Conservation (phyloP, 441 rosid genomes). For the Pelargonium citronellum region DNA sequence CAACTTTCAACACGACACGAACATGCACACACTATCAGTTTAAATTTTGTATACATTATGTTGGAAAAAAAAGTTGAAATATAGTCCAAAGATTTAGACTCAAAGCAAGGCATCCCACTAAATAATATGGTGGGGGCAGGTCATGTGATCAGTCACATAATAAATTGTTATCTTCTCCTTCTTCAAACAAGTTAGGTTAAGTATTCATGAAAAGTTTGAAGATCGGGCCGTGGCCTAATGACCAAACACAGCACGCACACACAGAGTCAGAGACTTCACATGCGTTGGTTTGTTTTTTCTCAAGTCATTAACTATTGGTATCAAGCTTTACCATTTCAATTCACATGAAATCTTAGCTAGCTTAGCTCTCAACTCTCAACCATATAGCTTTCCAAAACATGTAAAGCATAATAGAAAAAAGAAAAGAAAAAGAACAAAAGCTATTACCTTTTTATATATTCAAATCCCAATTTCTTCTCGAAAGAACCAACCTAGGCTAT, state of each 20-base stretch:
- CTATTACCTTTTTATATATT: neutral
- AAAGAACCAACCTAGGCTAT: too few relatives aligned
- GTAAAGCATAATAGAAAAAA: neutral
- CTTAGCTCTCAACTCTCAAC: neutral
- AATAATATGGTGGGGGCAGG: neutral
- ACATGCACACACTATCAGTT: too few relatives aligned
- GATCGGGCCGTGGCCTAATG: neutral
- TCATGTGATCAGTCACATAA: neutral
- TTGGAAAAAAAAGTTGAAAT: too few relatives aligned
- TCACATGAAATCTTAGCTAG: neutral
- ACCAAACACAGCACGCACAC: neutral
- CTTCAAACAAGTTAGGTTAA: neutral
- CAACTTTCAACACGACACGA: too few relatives aligned
- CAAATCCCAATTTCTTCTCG: neutral
- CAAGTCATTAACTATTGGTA: neutral
- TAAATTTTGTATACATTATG: too few relatives aligned
- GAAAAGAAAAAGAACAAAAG: neutral
- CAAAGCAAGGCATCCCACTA: too few relatives aligned
- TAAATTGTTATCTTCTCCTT: neutral
- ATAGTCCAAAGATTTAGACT: too few relatives aligned
- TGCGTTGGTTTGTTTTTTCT: neutral
- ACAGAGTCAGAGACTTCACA: neutral
- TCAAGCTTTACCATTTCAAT: conserved; percentile 1
- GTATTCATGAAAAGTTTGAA: neutral
- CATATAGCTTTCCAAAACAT: neutral